These are phyloP conservation scores for Candida methanosorbosa DNA, from an alignment of 805 yeast genomes.

Conservation along the genomic window DNA sequence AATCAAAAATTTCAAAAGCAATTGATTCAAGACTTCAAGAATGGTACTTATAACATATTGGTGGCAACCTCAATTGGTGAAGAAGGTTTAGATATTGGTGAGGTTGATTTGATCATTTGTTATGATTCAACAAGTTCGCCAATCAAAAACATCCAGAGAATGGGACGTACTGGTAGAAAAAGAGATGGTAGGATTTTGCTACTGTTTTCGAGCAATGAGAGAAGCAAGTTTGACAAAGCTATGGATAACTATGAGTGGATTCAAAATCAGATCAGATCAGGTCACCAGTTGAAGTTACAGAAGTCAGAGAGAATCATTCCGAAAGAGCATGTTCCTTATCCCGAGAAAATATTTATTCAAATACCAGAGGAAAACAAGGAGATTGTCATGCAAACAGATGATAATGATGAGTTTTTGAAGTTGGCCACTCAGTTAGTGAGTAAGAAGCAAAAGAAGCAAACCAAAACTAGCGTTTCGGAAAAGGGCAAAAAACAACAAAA, in stretches of 20 bases:
- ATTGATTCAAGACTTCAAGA: slow-evolving; percentile 62
- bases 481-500: slow-evolving; percentile 6
- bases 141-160: slow-evolving; percentile 84
- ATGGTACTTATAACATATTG: slow-evolving; percentile 65
- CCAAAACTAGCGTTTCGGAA: slow-evolving; percentile 3
- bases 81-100: slow-evolving; percentile 97
- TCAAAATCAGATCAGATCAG: slow-evolving; percentile 56
- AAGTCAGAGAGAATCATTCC: slow-evolving; percentile 68
- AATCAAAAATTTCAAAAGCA: slow-evolving; percentile 81
- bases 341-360: slow-evolving; percentile 47
- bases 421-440: slow-evolving; percentile 60
- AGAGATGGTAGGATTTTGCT: slow-evolving; percentile 78
- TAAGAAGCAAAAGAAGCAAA: slow-evolving; percentile 22
- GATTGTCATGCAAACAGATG: slow-evolving; percentile 40
- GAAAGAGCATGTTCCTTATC: slow-evolving; percentile 38
- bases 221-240: slow-evolving; percentile 71
- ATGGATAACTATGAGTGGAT: slow-evolving; percentile 75
- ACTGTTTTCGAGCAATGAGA: slow-evolving; percentile 70
- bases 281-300: slow-evolving; percentile 32
- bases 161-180: slow-evolving; percentile 98
- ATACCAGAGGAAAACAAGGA: slow-evolving; percentile 66
- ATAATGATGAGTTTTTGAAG: slow-evolving; percentile 51
- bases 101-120: slow-evolving; percentile 88
- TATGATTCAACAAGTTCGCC: slow-evolving; percentile 93
- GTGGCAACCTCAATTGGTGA: slow-evolving; percentile 98